Conservation (phyloP, 2,329 filamentous ascomycete species). For the Pestalotiopsis sp. region DNA sequence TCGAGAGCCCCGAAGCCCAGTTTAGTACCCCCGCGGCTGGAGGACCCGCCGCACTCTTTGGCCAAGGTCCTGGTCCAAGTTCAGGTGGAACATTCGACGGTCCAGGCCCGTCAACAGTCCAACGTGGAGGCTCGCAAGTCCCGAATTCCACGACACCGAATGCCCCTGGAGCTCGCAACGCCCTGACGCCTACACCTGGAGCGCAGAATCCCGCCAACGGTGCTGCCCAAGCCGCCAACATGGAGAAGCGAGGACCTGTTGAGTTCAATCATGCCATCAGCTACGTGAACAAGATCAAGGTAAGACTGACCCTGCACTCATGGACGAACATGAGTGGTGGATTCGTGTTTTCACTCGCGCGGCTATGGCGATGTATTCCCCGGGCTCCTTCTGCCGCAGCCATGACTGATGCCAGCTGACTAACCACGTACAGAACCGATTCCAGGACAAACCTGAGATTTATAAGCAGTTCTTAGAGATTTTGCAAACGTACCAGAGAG, state of each 20-base stretch:
- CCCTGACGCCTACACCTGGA: constrained; percentile 63
- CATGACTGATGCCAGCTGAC: constrained; percentile 11
- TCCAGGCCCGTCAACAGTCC: constrained; percentile 30
- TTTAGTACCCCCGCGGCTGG: constrained; percentile 62
- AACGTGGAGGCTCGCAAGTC: constrained; percentile 32
- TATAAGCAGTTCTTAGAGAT: constrained; percentile 99
- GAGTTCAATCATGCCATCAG: constrained; percentile 99
- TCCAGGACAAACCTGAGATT: constrained; percentile 94
- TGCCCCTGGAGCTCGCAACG: constrained; percentile 52
- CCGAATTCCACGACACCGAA: constrained; percentile 41
- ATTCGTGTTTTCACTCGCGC: background rate
- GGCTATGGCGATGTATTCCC: background rate
- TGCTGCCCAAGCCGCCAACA: constrained; percentile 60
- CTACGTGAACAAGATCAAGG: constrained; percentile 99
- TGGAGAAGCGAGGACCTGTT: constrained; percentile 90
- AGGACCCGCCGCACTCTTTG: constrained; percentile 48
- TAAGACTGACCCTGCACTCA: constrained; percentile 35
- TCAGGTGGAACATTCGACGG: constrained; percentile 35
- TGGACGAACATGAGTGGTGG: background rate
- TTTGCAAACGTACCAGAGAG: constrained; percentile 94
- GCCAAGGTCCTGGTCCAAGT: constrained; percentile 36
- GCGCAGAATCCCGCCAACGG: constrained; percentile 65
- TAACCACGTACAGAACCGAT: constrained; percentile 73
- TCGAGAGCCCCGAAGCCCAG: constrained; percentile 65
- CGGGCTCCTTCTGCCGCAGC: background rate